Percentiles rank a stretch among this genome's conserved stretches.
Conservation (phyloP, 1,139 yeast genomes). For the Spencermartinsiella ligniputridi region DNA sequence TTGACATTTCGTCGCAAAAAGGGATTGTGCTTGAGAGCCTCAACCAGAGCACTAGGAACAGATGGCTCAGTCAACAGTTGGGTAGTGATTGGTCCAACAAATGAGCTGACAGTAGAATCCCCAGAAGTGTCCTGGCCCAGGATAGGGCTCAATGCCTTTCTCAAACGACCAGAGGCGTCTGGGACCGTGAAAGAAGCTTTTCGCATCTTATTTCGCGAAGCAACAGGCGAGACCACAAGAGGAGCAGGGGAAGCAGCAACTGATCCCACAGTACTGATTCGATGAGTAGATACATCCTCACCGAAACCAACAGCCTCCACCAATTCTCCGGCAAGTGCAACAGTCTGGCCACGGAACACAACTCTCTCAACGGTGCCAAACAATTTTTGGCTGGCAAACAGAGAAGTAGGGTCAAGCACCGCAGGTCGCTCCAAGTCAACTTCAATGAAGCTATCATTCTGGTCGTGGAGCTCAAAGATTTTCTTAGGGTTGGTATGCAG, state of each 20-base stretch:
- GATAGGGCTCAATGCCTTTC: conserved; percentile 8
- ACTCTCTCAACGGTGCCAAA: conserved; percentile 89
- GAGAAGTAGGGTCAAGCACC: conserved; percentile 41
- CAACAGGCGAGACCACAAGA: conserved; percentile 5
- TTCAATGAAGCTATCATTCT: conserved; percentile 68
- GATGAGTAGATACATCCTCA: conserved; percentile 31
- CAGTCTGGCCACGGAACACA: conserved; percentile 69
- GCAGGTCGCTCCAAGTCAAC: conserved; percentile 71
- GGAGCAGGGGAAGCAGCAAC: conserved; percentile 25
- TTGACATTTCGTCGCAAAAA: conserved; percentile 83
- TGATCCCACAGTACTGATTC: conserved; percentile 9
- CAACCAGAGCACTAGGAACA: conserved; percentile 55
- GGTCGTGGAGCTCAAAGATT: conserved; percentile 82
- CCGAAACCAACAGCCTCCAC: conserved; percentile 60
- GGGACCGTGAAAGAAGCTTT: conserved; percentile 18
- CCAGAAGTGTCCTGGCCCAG: conserved; percentile 40
- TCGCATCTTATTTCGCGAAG: conserved; percentile 6
- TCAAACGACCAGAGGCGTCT: conserved; percentile 11
- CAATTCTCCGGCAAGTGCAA: conserved; percentile 76
- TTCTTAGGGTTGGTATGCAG: conserved; percentile 78
- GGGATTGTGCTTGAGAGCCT: conserved; percentile 80
- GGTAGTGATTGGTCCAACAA: conserved; percentile 56
- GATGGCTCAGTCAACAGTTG: conserved; percentile 36
- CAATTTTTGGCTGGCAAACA: conserved; percentile 44
- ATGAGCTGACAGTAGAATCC: conserved; percentile 40